Conservation (phyloP, 495 filamentous ascomycete genomes). For the Astrocystis sublimbata region DNA sequence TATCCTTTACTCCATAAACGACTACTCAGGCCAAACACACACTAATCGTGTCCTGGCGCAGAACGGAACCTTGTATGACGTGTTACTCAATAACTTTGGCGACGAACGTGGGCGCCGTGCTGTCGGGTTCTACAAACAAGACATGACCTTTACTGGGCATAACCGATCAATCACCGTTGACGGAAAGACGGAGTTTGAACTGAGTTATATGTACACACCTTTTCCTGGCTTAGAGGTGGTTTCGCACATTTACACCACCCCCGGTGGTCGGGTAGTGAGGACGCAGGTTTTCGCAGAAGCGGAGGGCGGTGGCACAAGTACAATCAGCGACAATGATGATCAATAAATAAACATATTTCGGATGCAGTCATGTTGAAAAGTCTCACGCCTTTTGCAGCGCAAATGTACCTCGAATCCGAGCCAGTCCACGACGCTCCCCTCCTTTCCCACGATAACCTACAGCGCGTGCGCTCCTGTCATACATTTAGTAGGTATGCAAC, state of each 20-base stretch:
- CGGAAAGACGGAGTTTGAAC: conserved; percentile 46
- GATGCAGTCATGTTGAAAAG: neutral
- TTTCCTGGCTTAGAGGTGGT: conserved; percentile 50
- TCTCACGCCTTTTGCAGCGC: neutral
- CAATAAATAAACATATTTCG: neutral
- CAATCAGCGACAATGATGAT: conserved; percentile 43
- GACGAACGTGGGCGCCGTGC: conserved; percentile 36
- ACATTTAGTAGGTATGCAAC: no score
- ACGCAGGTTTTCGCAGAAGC: conserved; percentile 55
- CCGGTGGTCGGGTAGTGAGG: conserved; percentile 45
- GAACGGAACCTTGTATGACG: conserved; percentile 54
- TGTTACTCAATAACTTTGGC: conserved; percentile 55
- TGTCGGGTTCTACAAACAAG: conserved; percentile 49
- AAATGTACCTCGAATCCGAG: no score
- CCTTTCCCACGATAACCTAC: no score
- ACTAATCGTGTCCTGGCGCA: conserved; percentile 57
- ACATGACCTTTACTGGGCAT: conserved; percentile 57
- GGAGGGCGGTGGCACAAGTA: conserved; percentile 50
- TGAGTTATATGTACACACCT: conserved; percentile 56
- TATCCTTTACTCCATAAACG: conserved; percentile 57
- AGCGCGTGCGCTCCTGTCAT: no score
- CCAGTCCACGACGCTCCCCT: no score
- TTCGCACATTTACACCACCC: conserved; percentile 50
- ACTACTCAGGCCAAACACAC: conserved; percentile 55
- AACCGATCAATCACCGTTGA: conserved; percentile 47